Base-by-base conservation (phyloP, 1,284 basidiomycete species). In the Ganoderma resinaceum region DNA sequence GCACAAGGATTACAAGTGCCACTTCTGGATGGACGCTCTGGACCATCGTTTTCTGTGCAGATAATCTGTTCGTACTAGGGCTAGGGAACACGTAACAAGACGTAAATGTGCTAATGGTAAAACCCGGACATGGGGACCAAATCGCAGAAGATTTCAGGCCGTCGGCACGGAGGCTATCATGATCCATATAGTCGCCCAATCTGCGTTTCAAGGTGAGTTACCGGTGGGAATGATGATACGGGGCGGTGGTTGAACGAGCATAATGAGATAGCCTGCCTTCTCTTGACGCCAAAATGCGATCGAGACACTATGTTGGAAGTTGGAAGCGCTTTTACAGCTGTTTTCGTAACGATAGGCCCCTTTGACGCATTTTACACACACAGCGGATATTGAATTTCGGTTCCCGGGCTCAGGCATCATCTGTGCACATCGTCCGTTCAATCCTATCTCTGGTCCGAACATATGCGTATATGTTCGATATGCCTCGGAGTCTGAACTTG, bases 121-220 rank as follows among this genome's bases (percentile, higher is more conserved):
- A 31, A 7, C 52, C 52, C 26, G 52, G 26, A 55, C 18, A 55
- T 16, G 18, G 52, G 26, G 52, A 31, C 16, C 29, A 55, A 55
- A 55, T 31, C 29, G 2, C 29, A 55, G 29, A 33, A 55, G 52
- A 33, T 55, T 33, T 31, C 52, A 49, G 23, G 4, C 52, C 26
- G 14, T 31, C 52, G 29, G 29, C 7, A 11, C 52, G 52, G 52
- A 55, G 52, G 31, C 52, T 31, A 55, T 55, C 26, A 33, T n/a
- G n/a, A n/a, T 55, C 29, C 31, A 31, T 29, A 55, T 29, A 33
- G 46, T 49, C 46, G 46, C 46, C 23, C 23, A 49, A 49, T 49
- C 46, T 49, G 52, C 52, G 52, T 55, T 55, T 33, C 52, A 55
- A 55, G 52, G 52, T 55, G 52, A 55, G 31, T 55, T 55, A 55